Evolutionary conservation across 192 early-diverging fungal species (phyloP).

Genomic region (Endogone sp.): DNA sequence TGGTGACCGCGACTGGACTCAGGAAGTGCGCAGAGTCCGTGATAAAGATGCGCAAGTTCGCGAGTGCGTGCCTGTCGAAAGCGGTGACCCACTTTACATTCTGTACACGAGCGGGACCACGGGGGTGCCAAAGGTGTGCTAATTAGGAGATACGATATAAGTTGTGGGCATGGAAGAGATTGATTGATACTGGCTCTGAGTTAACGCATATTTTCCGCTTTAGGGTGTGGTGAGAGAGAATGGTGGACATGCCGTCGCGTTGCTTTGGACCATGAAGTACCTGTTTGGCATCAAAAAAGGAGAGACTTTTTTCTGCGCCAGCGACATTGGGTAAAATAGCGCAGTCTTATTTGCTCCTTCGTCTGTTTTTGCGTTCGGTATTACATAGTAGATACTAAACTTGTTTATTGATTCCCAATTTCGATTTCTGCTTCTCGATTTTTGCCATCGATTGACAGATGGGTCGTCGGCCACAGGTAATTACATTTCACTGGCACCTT

Average conservation of each 20-base stretch:
- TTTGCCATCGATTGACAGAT: slow-evolving; percentile 21
- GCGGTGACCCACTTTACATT: slow-evolving; percentile 75
- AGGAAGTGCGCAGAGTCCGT: slow-evolving; percentile 41
- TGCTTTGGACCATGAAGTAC: slow-evolving; percentile 66
- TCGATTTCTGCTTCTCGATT: background rate
- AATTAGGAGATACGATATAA: too few relatives aligned
- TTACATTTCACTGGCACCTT: background rate
- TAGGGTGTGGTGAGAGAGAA: slow-evolving; percentile 50
- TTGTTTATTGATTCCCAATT: background rate
- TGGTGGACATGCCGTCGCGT: slow-evolving; percentile 70
- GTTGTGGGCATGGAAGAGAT: background rate
- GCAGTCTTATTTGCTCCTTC: background rate
- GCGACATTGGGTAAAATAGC: slow-evolving; percentile 75
- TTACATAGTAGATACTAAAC: background rate
- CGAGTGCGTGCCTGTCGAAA: slow-evolving; percentile 54
- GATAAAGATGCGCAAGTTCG: slow-evolving; percentile 30
- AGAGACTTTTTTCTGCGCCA: slow-evolving; percentile 75
- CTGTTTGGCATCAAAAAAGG: slow-evolving; percentile 69
- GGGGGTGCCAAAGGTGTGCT: slow-evolving; percentile 78
- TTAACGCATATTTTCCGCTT: background rate
- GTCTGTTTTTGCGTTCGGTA: background rate
- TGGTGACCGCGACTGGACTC: slow-evolving; percentile 55
- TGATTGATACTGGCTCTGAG: too few relatives aligned
- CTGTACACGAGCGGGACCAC: slow-evolving; percentile 77
- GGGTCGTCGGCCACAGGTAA: slow-evolving; percentile 75